These are phyloP conservation scores for Coffea humblotiana DNA, from an alignment of 305 asterid species.

Conservation along the genomic window DNA sequence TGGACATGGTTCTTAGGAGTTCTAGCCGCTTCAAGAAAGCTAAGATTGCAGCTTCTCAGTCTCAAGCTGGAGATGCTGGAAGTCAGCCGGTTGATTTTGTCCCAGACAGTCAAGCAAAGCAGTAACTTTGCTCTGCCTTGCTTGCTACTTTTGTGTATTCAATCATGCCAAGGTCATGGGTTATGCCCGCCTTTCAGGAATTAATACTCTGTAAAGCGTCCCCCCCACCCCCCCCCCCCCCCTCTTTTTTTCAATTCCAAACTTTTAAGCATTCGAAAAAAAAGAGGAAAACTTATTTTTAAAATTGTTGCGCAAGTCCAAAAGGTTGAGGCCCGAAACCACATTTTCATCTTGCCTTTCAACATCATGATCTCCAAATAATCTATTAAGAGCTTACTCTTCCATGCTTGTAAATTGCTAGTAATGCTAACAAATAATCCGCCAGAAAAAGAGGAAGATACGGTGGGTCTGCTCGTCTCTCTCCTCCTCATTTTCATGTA, in stretches of 20 bases:
- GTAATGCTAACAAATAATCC: too few species aligned
- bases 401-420: too few species aligned
- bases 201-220: not conserved
- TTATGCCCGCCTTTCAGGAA: not conserved
- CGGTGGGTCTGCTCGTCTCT: too few species aligned
- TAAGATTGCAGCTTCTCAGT: conserved; percentile 56
- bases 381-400: too few species aligned
- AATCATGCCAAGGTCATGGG: not conserved
- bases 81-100: conserved; percentile 43
- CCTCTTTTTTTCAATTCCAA: too few species aligned
- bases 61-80: conserved; percentile 34
- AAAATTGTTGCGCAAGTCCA: too few species aligned
- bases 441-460: too few species aligned
- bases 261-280: too few species aligned
- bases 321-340: too few species aligned
- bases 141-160: not conserved
- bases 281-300: too few species aligned
- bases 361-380: not conserved
- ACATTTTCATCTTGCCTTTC: not conserved
- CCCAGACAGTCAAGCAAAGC: conserved; percentile 48
- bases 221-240: too few species aligned
- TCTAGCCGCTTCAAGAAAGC: conserved; percentile 75
- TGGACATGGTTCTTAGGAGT: conserved; percentile 61
- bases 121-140: not conserved
- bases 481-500: too few species aligned